Evolutionary conservation across 2,329 filamentous ascomycete genomes (phyloP).

Genomic region (Botrytis elliptica): DNA sequence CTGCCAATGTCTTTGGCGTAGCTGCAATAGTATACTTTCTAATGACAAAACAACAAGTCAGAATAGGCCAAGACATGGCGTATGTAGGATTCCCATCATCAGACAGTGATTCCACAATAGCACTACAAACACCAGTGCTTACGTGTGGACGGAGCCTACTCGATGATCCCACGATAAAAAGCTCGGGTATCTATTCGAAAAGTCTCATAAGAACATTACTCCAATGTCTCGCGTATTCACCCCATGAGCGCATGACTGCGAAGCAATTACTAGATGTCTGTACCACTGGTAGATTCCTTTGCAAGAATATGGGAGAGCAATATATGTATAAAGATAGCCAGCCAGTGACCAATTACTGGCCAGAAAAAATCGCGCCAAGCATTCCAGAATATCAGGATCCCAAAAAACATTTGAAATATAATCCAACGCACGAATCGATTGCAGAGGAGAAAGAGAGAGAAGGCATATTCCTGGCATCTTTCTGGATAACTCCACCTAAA

Average conservation of each 20-base stretch:
- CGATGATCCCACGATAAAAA: neutral
- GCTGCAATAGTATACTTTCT: slow-evolving; percentile 4
- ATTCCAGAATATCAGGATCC: neutral
- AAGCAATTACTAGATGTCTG: neutral
- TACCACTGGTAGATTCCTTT: neutral
- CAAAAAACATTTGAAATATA: neutral
- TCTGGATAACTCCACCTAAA: neutral
- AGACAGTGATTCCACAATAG: neutral
- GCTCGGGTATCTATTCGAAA: neutral
- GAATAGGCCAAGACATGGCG: neutral
- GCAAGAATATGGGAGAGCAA: neutral
- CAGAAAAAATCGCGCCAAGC: neutral
- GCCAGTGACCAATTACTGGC: neutral
- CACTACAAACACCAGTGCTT: neutral
- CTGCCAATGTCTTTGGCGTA: slow-evolving; percentile 5
- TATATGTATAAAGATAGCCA: neutral
- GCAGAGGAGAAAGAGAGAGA: neutral
- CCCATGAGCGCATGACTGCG: neutral
- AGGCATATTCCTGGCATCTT: neutral
- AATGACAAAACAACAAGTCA: neutral
- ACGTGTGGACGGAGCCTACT: neutral
- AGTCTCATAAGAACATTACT: neutral
- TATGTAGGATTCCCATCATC: slow-evolving; percentile 7
- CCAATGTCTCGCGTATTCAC: slow-evolving; percentile 5
- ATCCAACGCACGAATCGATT: neutral